Conservation (phyloP, 495 filamentous ascomycete species). For the Cryomyces minteri region DNA sequence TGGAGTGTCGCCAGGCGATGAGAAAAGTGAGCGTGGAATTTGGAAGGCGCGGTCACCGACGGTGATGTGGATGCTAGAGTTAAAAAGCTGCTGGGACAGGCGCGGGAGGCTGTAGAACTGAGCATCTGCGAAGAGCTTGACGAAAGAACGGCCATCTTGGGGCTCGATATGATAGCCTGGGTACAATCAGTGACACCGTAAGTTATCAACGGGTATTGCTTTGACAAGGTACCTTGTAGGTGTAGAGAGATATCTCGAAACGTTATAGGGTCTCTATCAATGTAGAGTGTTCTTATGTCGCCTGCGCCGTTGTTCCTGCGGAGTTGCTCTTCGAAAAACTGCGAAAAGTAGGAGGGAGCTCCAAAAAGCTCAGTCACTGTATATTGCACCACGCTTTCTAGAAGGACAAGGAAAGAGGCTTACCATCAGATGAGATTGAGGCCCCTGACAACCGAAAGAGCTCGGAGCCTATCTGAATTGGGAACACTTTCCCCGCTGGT, state of each 20-base stretch:
- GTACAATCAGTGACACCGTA: no score
- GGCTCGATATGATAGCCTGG: slow-evolving; percentile 66
- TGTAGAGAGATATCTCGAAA: slow-evolving; percentile 83
- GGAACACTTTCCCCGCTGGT: slow-evolving; percentile 55
- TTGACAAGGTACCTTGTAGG: slow-evolving; percentile 39
- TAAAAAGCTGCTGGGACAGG: slow-evolving; percentile 83
- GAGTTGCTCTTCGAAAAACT: slow-evolving; percentile 79
- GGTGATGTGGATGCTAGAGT: slow-evolving; percentile 77
- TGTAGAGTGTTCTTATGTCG: slow-evolving; percentile 60
- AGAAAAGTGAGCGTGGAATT: slow-evolving; percentile 79
- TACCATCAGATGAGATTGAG: slow-evolving; percentile 88
- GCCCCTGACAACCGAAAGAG: slow-evolving; percentile 89
- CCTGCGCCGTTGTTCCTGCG: slow-evolving; percentile 36
- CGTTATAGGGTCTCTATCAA: slow-evolving; percentile 82
- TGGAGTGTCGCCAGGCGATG: slow-evolving; percentile 63
- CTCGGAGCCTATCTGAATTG: slow-evolving; percentile 86
- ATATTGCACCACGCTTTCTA: neutral
- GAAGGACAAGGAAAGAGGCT: slow-evolving; percentile 20
- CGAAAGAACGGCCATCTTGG: slow-evolving; percentile 68
- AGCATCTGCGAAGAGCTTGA: slow-evolving; percentile 83
- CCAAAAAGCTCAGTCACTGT: slow-evolving; percentile 37
- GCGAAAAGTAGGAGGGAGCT: slow-evolving; percentile 97
- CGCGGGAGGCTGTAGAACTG: slow-evolving; percentile 92
- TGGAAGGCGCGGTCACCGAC: slow-evolving; percentile 76
- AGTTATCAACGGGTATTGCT: neutral